These are phyloP conservation scores for Picochlorum costavermella DNA, from an alignment of 139 green algal species.

Conservation along the genomic window DNA sequence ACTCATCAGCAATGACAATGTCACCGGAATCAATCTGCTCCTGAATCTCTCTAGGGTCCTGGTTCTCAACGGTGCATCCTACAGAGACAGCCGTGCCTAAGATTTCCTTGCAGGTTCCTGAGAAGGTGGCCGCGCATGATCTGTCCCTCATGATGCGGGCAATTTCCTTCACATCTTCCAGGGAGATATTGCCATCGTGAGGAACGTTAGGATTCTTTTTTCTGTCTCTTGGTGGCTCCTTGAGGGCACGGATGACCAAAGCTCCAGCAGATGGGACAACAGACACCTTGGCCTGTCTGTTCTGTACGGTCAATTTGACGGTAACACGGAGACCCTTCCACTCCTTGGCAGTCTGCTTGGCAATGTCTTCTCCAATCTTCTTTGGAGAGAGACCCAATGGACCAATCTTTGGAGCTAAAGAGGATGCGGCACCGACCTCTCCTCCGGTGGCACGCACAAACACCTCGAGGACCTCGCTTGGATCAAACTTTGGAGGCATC, in stretches of 20 bases:
- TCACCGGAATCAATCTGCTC: constrained; percentile 75
- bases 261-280: constrained; percentile 92
- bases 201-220: constrained; percentile 99
- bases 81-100: constrained; percentile 91
- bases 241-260: constrained; percentile 98
- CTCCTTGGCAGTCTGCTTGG: constrained; percentile 98
- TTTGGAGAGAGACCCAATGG: constrained; percentile 98
- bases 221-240: constrained; percentile 85
- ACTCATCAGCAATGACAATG: constrained; percentile 64
- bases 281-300: constrained; percentile 94
- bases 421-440: constrained; percentile 96
- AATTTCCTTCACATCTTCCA: constrained; percentile 95
- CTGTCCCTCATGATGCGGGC: constrained; percentile 89
- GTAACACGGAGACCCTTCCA: constrained; percentile 99
- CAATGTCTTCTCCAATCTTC: constrained; percentile 99
- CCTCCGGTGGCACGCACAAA: constrained; percentile 95
- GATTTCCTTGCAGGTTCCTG: constrained; percentile 97
- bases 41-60: constrained; percentile 88
- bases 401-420: constrained; percentile 98
- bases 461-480: constrained; percentile 62
- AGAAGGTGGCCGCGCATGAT: constrained; percentile 79
- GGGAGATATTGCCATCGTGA: constrained; percentile 90
- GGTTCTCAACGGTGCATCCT: constrained; percentile 93
- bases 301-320: constrained; percentile 97
- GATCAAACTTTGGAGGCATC: constrained; percentile 97